phyloP scores from a whole-genome alignment of 2,329 filamentous ascomycete species.

The Chalaropsis ovoidea region DNA sequence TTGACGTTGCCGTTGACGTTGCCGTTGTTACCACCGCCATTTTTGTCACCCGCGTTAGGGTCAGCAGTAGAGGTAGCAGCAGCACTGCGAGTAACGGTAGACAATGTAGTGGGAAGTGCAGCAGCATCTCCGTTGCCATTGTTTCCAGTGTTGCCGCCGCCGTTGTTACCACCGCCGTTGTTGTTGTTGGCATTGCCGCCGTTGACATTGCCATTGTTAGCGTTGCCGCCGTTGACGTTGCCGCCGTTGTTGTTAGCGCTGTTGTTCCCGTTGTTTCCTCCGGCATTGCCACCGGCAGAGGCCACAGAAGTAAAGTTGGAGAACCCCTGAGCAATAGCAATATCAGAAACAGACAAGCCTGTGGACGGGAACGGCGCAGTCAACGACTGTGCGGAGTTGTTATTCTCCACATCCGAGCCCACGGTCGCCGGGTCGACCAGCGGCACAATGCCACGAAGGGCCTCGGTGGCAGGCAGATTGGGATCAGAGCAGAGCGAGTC shows the following conservation, averaged over 20 bases:
- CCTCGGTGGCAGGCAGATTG: conserved; percentile 48
- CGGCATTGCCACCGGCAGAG: conserved; percentile 30
- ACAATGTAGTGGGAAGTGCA: background rate
- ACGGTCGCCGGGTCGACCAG: conserved; percentile 55
- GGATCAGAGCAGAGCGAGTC: conserved; percentile 56
- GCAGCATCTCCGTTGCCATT: conserved; percentile 20
- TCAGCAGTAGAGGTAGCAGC: conserved; percentile 19
- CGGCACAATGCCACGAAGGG: conserved; percentile 56
- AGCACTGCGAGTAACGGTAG: conserved; percentile 25
- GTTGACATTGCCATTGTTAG: conserved; percentile 27
- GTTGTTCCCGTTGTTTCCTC: conserved; percentile 15
- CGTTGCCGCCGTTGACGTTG: conserved; percentile 23
- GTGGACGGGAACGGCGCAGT: conserved; percentile 46
- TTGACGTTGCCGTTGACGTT: conserved; percentile 28
- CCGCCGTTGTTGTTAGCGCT: conserved; percentile 26
- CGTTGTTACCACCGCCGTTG: conserved; percentile 12
- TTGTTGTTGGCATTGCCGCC: conserved; percentile 23
- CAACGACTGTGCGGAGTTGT: conserved; percentile 46
- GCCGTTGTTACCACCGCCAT: conserved; percentile 25
- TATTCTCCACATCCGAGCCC: conserved; percentile 49
- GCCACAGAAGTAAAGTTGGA: conserved; percentile 45
- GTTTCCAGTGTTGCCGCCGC: conserved; percentile 27
- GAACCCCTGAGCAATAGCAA: conserved; percentile 53
- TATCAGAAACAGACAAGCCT: conserved; percentile 56
- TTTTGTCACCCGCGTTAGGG: conserved; percentile 12